These are phyloP conservation scores for Wallacemonas sp. DNA, from an alignment of 208 protist genomes.

Conservation along the genomic window DNA sequence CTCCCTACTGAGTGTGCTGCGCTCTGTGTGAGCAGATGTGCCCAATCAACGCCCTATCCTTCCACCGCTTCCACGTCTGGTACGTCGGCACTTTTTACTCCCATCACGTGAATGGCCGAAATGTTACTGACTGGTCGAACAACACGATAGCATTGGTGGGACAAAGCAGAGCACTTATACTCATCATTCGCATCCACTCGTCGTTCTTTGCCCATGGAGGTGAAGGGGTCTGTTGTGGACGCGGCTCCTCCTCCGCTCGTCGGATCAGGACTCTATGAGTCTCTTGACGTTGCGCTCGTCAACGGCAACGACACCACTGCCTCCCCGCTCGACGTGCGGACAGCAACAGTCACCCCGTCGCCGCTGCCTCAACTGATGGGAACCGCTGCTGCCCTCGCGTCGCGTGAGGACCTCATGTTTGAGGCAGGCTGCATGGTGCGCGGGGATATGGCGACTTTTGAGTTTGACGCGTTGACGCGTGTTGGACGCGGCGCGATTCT, in stretches of 20 bases:
- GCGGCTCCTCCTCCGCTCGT: neutral
- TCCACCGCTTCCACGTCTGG: neutral
- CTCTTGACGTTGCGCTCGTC: neutral
- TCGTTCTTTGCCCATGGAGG: constrained; percentile 2
- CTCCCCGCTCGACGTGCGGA: too few species aligned
- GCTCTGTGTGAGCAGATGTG: too few species aligned
- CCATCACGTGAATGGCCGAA: too few species aligned
- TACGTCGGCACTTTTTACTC: too few species aligned
- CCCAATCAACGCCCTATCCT: too few species aligned
- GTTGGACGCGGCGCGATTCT: constrained; percentile 34
- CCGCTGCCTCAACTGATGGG: too few species aligned
- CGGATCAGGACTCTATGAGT: constrained; percentile 3
- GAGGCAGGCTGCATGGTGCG: constrained; percentile 28
- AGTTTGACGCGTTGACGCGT: constrained; percentile 30
- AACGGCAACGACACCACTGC: neutral
- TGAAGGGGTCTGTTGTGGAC: neutral
- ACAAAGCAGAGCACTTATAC: too few species aligned
- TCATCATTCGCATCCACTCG: too few species aligned
- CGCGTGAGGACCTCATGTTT: neutral
- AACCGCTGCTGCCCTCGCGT: neutral
- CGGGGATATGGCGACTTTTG: constrained; percentile 29
- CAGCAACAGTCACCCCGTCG: too few species aligned
- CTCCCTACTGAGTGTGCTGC: too few species aligned
- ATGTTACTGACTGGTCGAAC: too few species aligned
- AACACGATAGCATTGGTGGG: too few species aligned